Percentiles rank a stretch among this genome's conserved stretches.
These are phyloP conservation scores for Sesbania bispinosa DNA, from an alignment of 306 rosid species.

Conservation along the genomic window DNA sequence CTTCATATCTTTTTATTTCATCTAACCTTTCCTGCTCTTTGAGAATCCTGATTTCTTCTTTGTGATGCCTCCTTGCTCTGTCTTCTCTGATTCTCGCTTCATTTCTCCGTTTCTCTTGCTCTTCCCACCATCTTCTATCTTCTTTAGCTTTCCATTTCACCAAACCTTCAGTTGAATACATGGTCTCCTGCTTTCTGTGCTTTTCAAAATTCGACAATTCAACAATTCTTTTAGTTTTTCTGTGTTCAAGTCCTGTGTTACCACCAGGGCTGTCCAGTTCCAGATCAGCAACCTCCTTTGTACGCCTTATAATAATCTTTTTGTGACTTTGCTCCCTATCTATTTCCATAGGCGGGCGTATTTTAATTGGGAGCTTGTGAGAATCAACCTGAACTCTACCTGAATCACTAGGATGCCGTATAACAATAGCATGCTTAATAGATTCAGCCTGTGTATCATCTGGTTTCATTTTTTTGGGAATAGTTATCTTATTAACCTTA, in stretches of 20 bases:
- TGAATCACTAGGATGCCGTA: constrained; percentile 62
- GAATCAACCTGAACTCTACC: constrained; percentile 52
- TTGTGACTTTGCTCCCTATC: constrained; percentile 70
- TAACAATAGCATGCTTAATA: constrained; percentile 55
- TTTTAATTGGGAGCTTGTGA: constrained; percentile 42
- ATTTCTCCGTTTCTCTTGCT: constrained; percentile 65
- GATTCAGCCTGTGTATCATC: constrained; percentile 67
- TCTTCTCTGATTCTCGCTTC: constrained; percentile 62
- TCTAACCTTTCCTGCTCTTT: constrained; percentile 70
- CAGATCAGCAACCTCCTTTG: constrained; percentile 68
- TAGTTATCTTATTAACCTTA: constrained; percentile 63
- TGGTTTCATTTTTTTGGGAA: constrained; percentile 62
- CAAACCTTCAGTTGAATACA: constrained; percentile 39
- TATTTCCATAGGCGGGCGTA: constrained; percentile 47
- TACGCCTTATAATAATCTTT: constrained; percentile 70
- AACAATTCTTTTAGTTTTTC: constrained; percentile 88
- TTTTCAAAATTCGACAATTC: constrained; percentile 71
- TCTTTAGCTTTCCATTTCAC: constrained; percentile 55
- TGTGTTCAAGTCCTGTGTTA: constrained; percentile 48
- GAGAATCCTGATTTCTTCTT: constrained; percentile 63
- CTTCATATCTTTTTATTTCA: constrained; percentile 70
- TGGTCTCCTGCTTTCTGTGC: constrained; percentile 53
- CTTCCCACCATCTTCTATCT: constrained; percentile 72
- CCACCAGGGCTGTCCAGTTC: constrained; percentile 70
- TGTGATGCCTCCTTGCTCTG: constrained; percentile 50